These are phyloP conservation scores for Aureobasidium musti DNA, from an alignment of 2,329 filamentous ascomycete species.

Conservation along the genomic window DNA sequence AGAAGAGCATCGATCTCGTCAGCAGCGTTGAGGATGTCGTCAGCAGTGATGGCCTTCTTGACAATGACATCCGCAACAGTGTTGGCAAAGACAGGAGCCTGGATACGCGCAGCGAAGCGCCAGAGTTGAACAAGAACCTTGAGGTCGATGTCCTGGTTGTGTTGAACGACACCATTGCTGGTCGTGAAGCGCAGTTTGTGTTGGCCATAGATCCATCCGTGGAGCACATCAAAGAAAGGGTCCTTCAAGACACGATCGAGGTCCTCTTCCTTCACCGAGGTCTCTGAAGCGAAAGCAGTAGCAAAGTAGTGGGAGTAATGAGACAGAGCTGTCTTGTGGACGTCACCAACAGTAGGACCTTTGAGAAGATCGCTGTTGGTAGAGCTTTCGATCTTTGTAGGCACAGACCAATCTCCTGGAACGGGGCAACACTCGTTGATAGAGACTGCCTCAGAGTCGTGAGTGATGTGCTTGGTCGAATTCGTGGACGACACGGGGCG, in stretches of 20 bases:
- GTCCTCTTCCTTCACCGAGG: neutral
- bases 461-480: neutral
- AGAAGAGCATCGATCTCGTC: constrained; percentile 8
- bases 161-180: neutral
- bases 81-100: constrained; percentile 22
- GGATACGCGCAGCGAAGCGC: constrained; percentile 19
- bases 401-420: neutral
- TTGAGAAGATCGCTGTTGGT: neutral
- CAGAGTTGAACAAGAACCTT: constrained; percentile 17
- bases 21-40: constrained; percentile 5
- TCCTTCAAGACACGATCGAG: neutral
- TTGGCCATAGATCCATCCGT: constrained; percentile 7
- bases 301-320: constrained; percentile 7
- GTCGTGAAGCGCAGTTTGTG: neutral
- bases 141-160: neutral
- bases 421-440: constrained; percentile 16
- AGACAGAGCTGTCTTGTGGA: neutral
- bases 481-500: neutral
- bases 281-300: neutral
- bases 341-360: neutral
- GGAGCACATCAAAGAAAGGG: neutral
- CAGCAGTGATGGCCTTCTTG: neutral
- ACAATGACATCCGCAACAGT: neutral
- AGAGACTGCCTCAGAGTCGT: neutral
- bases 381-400: neutral